A percentile compares a stretch with the other conserved stretches of the same genome.
phyloP scores from a whole-genome alignment of 768 basidiomycete species.

The Rhodotorula kratochvilovae region DNA sequence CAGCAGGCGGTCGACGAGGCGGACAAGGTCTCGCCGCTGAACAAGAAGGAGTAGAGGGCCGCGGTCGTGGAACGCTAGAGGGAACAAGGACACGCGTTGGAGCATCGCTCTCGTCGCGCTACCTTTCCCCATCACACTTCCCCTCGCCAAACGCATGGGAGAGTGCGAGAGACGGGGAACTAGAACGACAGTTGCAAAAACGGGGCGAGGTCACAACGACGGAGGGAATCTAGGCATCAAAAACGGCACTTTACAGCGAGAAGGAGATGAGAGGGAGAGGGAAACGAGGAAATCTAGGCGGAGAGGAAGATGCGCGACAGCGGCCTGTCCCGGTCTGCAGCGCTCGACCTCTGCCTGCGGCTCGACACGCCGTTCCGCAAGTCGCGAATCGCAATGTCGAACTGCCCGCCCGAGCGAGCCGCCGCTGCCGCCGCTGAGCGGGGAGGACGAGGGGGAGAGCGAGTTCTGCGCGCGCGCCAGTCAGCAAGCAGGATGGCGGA shows the following conservation, averaged over 20 bases:
- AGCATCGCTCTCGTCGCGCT: no score
- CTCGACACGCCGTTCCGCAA: constrained; percentile 58
- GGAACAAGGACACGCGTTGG: no score
- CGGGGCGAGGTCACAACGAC: no score
- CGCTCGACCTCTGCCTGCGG: constrained; percentile 12
- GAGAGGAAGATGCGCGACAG: constrained; percentile 34
- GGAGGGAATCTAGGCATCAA: no score
- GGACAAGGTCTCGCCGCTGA: constrained; percentile 35
- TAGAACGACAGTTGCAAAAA: not conserved
- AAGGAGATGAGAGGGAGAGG: no score
- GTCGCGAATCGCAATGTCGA: constrained; percentile 79
- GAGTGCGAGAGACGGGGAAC: not conserved
- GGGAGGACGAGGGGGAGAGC: not conserved
- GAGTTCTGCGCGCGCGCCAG: not conserved
- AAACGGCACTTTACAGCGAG: no score
- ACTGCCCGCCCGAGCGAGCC: constrained; percentile 68
- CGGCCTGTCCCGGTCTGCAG: constrained; percentile 19
- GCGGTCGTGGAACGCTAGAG: no score
- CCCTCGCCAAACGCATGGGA: no score
- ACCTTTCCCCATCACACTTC: no score
- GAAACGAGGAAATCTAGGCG: not conserved
- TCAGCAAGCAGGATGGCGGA: not conserved
- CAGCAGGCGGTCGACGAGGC: constrained; percentile 55
- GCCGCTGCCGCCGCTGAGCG: not conserved
- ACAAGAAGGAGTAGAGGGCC: constrained; percentile 6